phyloP scores from a whole-genome alignment of 2,329 filamentous ascomycete species.

The Fusarium sambucinum region DNA sequence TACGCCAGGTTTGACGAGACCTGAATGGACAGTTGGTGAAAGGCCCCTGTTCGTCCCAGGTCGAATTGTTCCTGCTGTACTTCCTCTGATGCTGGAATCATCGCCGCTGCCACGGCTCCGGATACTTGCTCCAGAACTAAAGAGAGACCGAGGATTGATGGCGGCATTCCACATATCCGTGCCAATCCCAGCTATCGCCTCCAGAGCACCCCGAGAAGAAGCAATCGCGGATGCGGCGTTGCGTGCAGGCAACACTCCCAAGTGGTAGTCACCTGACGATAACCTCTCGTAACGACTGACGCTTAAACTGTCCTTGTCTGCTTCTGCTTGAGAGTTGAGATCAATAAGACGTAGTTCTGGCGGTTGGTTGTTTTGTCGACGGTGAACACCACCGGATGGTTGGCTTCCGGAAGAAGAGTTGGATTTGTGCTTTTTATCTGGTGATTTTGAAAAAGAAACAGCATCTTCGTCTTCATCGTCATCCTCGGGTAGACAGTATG shows the following conservation, averaged over 20 bases:
- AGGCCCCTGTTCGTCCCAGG: slow-evolving; percentile 45
- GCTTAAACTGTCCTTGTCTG: slow-evolving; percentile 87
- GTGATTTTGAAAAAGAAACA: slow-evolving; percentile 35
- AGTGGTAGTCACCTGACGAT: slow-evolving; percentile 90
- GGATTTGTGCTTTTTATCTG: slow-evolving; percentile 56
- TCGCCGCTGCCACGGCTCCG: slow-evolving; percentile 72
- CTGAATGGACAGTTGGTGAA: slow-evolving; percentile 61
- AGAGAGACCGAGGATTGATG: slow-evolving; percentile 86
- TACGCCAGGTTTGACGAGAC: slow-evolving; percentile 66
- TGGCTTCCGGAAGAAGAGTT: slow-evolving; percentile 64
- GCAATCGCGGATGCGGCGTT: slow-evolving; percentile 73
- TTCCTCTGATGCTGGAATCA: slow-evolving; percentile 64
- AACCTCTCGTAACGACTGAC: slow-evolving; percentile 89
- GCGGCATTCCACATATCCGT: slow-evolving; percentile 91
- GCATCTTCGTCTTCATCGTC: slow-evolving; percentile 58
- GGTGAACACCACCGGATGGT: slow-evolving; percentile 73
- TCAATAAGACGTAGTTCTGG: slow-evolving; percentile 94
- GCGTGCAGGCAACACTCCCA: slow-evolving; percentile 82
- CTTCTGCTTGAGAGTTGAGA: slow-evolving; percentile 84
- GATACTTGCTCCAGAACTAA: slow-evolving; percentile 87
- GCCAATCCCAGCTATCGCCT: slow-evolving; percentile 77
- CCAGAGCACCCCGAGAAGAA: slow-evolving; percentile 78
- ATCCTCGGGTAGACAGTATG: slow-evolving; percentile 84
- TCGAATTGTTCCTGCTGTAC: slow-evolving; percentile 50
- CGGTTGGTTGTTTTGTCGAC: slow-evolving; percentile 82